Conservation (phyloP, 2,329 filamentous ascomycete species). For the Xylariaceae sp. region DNA sequence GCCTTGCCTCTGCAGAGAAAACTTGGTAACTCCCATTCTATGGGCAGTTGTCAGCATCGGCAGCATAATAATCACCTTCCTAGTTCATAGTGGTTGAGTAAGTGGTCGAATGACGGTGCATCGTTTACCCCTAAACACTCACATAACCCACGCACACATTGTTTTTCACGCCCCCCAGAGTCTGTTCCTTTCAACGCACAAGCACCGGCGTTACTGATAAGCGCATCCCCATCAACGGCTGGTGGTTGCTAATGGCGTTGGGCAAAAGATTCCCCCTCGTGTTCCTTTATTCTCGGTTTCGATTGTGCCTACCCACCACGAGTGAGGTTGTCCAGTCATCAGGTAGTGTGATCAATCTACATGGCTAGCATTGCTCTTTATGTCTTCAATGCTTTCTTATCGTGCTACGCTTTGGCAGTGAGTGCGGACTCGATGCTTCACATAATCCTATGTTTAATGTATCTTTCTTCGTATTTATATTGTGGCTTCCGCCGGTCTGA, state of each 20-base stretch:
- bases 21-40: no score
- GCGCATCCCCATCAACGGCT: slow-evolving; percentile 8
- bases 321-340: neutral
- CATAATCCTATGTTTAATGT: no score
- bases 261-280: slow-evolving; percentile 21
- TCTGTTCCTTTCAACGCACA: neutral
- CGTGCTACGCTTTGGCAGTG: no score
- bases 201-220: slow-evolving; percentile 23
- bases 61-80: neutral
- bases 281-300: slow-evolving; percentile 2
- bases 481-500: neutral
- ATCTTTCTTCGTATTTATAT: neutral
- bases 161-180: neutral
- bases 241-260: slow-evolving; percentile 22
- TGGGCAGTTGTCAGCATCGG: neutral
- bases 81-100: neutral
- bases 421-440: no score
- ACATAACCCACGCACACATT: neutral
- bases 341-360: neutral
- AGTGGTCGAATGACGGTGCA: neutral
- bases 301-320: neutral
- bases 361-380: neutral
- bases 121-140: neutral
- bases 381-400: neutral
- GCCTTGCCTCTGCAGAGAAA: neutral